phyloP scores from a whole-genome alignment of 192 early-diverging fungal species.

The Lobosporangium transversale region DNA sequence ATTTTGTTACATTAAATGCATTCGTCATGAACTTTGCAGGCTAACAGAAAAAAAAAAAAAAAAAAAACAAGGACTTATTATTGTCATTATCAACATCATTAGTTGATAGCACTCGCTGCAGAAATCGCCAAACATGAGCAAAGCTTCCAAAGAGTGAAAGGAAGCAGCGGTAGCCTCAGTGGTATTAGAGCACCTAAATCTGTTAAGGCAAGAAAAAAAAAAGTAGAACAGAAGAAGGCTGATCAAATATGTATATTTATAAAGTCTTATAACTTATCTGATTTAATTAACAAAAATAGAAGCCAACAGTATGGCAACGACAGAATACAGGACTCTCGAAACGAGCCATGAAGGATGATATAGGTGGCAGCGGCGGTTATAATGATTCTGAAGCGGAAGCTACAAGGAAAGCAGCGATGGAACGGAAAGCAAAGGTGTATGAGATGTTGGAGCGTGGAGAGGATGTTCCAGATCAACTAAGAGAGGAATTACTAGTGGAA shows the following conservation, averaged over 20 bases:
- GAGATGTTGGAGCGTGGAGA: constrained; percentile 58
- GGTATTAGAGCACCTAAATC: constrained; percentile 27
- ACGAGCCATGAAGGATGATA: constrained; percentile 53
- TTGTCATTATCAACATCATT: not conserved
- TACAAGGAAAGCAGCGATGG: constrained; percentile 58
- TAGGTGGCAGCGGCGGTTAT: not conserved
- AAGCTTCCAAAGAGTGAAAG: constrained; percentile 23
- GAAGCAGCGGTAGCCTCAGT: not conserved
- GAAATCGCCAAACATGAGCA: constrained; percentile 46
- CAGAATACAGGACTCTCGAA: constrained; percentile 61
- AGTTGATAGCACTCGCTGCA: constrained; percentile 36
- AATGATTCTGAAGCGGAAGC: constrained; percentile 46
- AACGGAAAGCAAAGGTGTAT: constrained; percentile 72
- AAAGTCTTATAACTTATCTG: not conserved
- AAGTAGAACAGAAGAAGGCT: too few relatives aligned
- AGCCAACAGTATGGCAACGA: constrained; percentile 58
- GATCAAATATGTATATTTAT: not conserved
- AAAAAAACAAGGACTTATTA: not conserved
- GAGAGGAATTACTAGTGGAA: constrained; percentile 66
- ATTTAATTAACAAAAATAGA: constrained; percentile 22
- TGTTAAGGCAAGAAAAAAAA: constrained; percentile 30
- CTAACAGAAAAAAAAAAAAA: too few relatives aligned
- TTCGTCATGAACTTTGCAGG: not conserved
- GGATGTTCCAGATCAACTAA: constrained; percentile 49
- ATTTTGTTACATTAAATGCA: too few relatives aligned